Evolutionary conservation across 2,329 filamentous ascomycete species (phyloP).

Genomic region (Aspergillus sclerotialis): DNA sequence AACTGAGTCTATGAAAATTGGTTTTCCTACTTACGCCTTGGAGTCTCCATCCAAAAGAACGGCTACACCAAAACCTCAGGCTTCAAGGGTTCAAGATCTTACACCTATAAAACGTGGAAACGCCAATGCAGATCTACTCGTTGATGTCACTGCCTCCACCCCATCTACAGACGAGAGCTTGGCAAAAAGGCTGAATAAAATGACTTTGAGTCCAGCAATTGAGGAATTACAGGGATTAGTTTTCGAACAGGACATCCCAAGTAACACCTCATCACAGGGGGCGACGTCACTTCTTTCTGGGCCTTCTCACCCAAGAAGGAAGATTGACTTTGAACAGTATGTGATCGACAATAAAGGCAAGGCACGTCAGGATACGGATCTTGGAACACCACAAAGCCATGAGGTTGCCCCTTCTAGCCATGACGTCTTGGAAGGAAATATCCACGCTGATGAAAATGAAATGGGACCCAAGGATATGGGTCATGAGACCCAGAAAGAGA

Average conservation of each 20-base stretch:
- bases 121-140: conserved; percentile 6
- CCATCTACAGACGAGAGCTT: conserved; percentile 4
- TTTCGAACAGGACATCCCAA: conserved; percentile 6
- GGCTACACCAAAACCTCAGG: no score
- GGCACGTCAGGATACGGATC: no score
- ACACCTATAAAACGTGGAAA: not conserved
- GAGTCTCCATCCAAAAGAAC: no score
- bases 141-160: conserved; percentile 8
- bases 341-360: no score
- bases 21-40: no score
- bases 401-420: not conserved
- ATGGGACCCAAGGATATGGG: not conserved
- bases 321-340: no score
- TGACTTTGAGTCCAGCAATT: conserved; percentile 9
- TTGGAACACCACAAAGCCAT: no score
- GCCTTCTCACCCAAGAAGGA: no score
- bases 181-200: not conserved
- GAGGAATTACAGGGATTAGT: conserved; percentile 16
- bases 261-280: no score
- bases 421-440: not conserved
- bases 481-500: no score
- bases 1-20: no score
- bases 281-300: no score
- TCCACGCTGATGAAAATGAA: not conserved
- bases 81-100: not conserved